Percentiles rank a stretch among this genome's conserved stretches.
These are phyloP conservation scores for Malassezia vespertilionis DNA, from an alignment of 1,284 basidiomycete species.

Conservation along the genomic window DNA sequence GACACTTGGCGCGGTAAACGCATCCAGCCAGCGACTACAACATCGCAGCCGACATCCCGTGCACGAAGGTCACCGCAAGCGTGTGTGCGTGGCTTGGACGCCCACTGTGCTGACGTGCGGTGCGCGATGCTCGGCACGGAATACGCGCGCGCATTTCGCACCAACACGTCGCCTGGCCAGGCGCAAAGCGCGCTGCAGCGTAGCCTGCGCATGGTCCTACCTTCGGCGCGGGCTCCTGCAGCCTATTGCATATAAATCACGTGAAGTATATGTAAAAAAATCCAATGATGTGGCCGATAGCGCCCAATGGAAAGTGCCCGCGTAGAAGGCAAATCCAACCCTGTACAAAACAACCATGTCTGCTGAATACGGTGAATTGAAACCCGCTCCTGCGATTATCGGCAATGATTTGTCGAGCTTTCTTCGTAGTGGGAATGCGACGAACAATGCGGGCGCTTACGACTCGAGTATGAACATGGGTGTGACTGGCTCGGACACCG, in stretches of 20 bases:
- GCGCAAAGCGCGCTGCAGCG: too few species aligned
- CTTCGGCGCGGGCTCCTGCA: too few species aligned
- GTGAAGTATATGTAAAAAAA: too few species aligned
- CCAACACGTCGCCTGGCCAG: neutral
- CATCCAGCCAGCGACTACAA: slow-evolving; percentile 68
- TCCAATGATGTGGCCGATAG: too few species aligned
- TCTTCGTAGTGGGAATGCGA: neutral
- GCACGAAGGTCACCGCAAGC: slow-evolving; percentile 57
- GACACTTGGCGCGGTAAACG: slow-evolving; percentile 59
- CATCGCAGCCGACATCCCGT: slow-evolving; percentile 54
- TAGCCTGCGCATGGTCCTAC: too few species aligned
- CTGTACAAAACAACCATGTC: too few species aligned
- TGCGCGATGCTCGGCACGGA: neutral
- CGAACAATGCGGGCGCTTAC: neutral
- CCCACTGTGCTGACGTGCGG: slow-evolving; percentile 54
- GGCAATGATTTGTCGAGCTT: slow-evolving; percentile 9
- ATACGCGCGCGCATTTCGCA: neutral
- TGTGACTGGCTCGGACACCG: neutral
- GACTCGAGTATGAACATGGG: neutral
- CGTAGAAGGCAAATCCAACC: too few species aligned
- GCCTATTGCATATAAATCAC: too few species aligned
- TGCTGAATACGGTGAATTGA: too few species aligned
- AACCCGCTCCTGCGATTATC: slow-evolving; percentile 11
- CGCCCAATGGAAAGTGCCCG: too few species aligned
- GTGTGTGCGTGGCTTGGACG: slow-evolving; percentile 53